Evolutionary conservation across 495 filamentous ascomycete genomes (phyloP), one percentile per base, ranked within the genome.

Genomic region (Friedmanniomyces simplex): DNA sequence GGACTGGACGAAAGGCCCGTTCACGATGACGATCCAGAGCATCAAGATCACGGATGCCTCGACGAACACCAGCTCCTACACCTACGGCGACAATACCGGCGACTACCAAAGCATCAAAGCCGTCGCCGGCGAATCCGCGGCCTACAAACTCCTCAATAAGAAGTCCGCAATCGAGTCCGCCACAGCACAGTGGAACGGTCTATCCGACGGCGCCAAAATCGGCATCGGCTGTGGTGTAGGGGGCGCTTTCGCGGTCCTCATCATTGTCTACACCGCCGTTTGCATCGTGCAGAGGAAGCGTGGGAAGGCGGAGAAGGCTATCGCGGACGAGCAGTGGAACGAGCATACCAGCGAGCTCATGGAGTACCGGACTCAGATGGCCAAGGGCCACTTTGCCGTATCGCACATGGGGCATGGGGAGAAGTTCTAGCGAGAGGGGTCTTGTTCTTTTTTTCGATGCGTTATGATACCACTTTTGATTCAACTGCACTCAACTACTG

Each of bases 1-100:
- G 26, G 80, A 93, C 71, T 95, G 84, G 74, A 66, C 68, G 45
- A 67, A 82, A 55, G 82, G 63, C 20, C 63, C 63, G 1, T 66
- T 66, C 59, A 63, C 49, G 7, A 66, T 66, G 63, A 57, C 54
- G 39, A 54, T 66, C 34, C 50, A 63, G 37, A 50, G 37, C 30
- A 51, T 63, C 28, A 57, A 55, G 21, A 53, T 66, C 39, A 57
- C 59, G 18, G 63, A 66, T 53, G 57, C 41, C 34, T 32, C 43
- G 11, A 60, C 60, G 1, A 63, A 63, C 49, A 52, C 56, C 25
- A 57, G 48, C 48, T 57, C 45, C 12, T 66, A 66, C 50, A 21
- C 34, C 39, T 66, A 63, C 43, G 57, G 49, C 25, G 63, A 63
- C 46, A 49, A 55, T 6, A 60, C 52, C 5, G 63, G 63, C 21